Evolutionary conservation across 2,329 filamentous ascomycete genomes (phyloP), one percentile per base, ranked within the genome.

Genomic region (Fusarium sororula): DNA sequence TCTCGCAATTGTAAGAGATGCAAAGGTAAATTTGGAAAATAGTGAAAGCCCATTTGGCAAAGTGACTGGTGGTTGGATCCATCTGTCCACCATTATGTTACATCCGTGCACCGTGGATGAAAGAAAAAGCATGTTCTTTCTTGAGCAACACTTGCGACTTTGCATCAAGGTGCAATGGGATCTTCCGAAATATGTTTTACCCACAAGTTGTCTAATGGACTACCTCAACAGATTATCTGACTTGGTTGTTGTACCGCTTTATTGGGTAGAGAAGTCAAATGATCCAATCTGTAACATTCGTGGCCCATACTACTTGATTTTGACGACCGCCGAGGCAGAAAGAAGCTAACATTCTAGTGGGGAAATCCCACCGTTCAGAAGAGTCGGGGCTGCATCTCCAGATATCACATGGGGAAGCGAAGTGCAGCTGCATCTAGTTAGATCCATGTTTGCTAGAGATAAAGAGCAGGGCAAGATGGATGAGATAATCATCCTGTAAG

Each of bases 111-210:
- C 30, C 2, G 17, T 44, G 14, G 24, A 30, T 0, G 8, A 37
- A 1, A 5, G 9, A 3, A 30, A 9, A 5, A 6, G 1, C 2
- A 6, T 58, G 18, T 42, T 13, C 0, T 20, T 58, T 18, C 0
- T 17, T 1, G 44, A 42, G 7, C 44, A 30, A 17, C 10, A 6
- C 1, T 18, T 12, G 1, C 7, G 12, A 1, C 17, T 44, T 4
- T 24, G 14, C 28, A 38, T 15, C 6, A 10, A 17, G 18, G 17
- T 15, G 7, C 1, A 45, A 4, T 26, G 24, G 22, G 54, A 51
- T 18, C 6, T 9, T 2, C 1, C 22, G 0, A 50, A 26, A 26
- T 44, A 41, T 15, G 12, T 14, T 2, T 6, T 60, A 14, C 38
- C 54, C 6, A 26, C 5, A 35, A 11, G 45, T 1, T 7, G 20